These are phyloP conservation scores for Pterulicium gracile DNA, from an alignment of 1,284 basidiomycete genomes.

Conservation along the genomic window DNA sequence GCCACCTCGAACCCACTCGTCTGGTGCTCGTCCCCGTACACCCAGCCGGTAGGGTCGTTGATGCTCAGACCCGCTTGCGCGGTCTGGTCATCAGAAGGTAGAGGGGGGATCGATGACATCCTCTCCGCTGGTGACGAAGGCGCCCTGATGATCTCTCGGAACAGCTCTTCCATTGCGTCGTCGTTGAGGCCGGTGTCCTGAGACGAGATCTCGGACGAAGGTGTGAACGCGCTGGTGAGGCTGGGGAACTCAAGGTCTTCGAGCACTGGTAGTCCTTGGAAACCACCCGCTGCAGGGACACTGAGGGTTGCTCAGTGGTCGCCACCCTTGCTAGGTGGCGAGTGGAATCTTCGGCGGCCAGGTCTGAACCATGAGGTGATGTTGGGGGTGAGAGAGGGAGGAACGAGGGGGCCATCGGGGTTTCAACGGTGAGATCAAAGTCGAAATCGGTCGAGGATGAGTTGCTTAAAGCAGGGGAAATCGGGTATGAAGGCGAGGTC, in stretches of 20 bases:
- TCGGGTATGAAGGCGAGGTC: slow-evolving; percentile 3
- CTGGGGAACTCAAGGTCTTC: slow-evolving; percentile 7
- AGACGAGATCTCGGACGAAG: slow-evolving; percentile 10
- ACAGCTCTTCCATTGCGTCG: slow-evolving; percentile 48
- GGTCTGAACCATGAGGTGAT: slow-evolving; percentile 12
- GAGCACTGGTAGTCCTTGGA: slow-evolving; percentile 14
- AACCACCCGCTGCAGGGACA: slow-evolving; percentile 85
- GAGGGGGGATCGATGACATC: slow-evolving; percentile 16
- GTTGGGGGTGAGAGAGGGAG: slow-evolving; percentile 13
- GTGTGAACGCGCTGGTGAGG: slow-evolving; percentile 14
- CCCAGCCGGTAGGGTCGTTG: neutral
- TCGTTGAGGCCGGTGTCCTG: slow-evolving; percentile 30
- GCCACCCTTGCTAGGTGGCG: slow-evolving; percentile 93
- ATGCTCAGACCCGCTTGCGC: neutral
- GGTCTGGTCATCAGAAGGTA: slow-evolving; percentile 12
- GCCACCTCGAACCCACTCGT: neutral
- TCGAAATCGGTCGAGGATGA: slow-evolving; percentile 10
- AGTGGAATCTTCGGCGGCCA: slow-evolving; percentile 46
- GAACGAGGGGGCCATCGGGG: slow-evolving; percentile 3
- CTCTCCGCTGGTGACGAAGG: slow-evolving; percentile 28
- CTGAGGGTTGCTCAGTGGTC: slow-evolving; percentile 46
- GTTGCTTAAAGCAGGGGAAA: slow-evolving; percentile 14
- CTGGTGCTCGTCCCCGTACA: neutral
- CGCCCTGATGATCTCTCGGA: slow-evolving; percentile 56
- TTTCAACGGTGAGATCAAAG: slow-evolving; percentile 7